A percentile compares a stretch with the other conserved stretches of the same genome.
phyloP scores from a whole-genome alignment of 1,284 basidiomycete genomes.

The Leccinum insigne region DNA sequence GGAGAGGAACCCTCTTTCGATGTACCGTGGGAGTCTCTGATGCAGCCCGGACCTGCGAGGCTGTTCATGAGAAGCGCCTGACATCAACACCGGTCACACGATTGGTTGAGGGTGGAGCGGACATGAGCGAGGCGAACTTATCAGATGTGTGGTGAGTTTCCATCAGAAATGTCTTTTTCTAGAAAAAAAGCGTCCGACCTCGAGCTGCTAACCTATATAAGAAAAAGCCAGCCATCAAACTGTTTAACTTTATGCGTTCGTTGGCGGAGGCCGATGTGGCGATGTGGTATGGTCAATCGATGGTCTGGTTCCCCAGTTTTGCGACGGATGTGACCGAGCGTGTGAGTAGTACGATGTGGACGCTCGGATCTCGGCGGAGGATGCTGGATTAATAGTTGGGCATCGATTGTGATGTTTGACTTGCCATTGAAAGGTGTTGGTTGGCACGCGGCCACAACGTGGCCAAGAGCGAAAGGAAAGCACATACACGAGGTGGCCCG shows the following conservation, averaged over 20 bases:
- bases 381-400: slow-evolving; percentile 23
- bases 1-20: slow-evolving; percentile 12
- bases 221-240: slow-evolving; percentile 18
- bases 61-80: slow-evolving; percentile 11
- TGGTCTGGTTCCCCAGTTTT: slow-evolving; percentile 1
- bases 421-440: neutral
- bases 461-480: neutral
- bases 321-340: slow-evolving; percentile 7
- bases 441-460: neutral
- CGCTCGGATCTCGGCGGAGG: slow-evolving; percentile 13
- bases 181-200: neutral
- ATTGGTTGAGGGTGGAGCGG: slow-evolving; percentile 11
- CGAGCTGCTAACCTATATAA: slow-evolving; percentile 9
- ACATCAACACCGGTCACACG: slow-evolving; percentile 12
- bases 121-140: slow-evolving; percentile 8
- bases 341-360: slow-evolving; percentile 15
- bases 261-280: slow-evolving; percentile 4
- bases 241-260: slow-evolving; percentile 16
- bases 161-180: slow-evolving; percentile 13
- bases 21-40: slow-evolving; percentile 23
- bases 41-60: slow-evolving; percentile 19
- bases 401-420: slow-evolving; percentile 13
- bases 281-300: neutral
- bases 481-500: neutral
- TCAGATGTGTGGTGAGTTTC: slow-evolving; percentile 12